Conservation (phyloP, 2,329 filamentous ascomycete genomes). For the Xylariaceae sp. region DNA sequence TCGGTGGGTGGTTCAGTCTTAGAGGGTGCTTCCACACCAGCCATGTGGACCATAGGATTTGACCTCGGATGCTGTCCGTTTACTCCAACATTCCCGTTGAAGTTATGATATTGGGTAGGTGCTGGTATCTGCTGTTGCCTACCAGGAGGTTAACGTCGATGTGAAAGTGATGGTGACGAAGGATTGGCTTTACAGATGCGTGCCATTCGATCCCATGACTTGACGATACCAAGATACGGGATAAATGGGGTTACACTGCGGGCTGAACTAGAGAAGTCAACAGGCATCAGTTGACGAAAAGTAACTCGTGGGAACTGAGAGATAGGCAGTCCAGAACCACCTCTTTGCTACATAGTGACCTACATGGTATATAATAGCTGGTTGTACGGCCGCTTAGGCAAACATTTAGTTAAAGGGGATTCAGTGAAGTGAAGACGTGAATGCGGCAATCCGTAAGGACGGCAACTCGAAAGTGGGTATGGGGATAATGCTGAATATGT, state of each 20-base stretch:
- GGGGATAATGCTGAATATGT: constrained; percentile 33
- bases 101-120: constrained; percentile 46
- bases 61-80: constrained; percentile 41
- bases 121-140: constrained; percentile 46
- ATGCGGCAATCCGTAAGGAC: constrained; percentile 31
- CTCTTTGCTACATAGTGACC: constrained; percentile 32
- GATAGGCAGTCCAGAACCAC: constrained; percentile 26
- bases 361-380: constrained; percentile 36
- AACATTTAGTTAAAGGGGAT: constrained; percentile 25
- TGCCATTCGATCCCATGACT: constrained; percentile 41
- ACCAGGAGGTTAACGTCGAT: constrained; percentile 35
- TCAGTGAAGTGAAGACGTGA: constrained; percentile 26
- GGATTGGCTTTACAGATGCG: constrained; percentile 45
- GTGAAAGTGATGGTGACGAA: constrained; percentile 14
- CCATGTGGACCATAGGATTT: constrained; percentile 45
- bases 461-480: constrained; percentile 25
- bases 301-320: constrained; percentile 31
- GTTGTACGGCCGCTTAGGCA: constrained; percentile 31
- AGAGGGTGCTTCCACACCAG: constrained; percentile 43
- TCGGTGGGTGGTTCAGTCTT: constrained; percentile 43
- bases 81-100: constrained; percentile 44
- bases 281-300: constrained; percentile 34
- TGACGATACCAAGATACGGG: constrained; percentile 33
- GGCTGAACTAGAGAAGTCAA: constrained; percentile 33
- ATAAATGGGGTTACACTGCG: constrained; percentile 34